A percentile compares a stretch with the other conserved stretches of the same genome.
Evolutionary conservation across 2,329 filamentous ascomycete genomes (phyloP).

Genomic region (Colletotrichum truncatum): DNA sequence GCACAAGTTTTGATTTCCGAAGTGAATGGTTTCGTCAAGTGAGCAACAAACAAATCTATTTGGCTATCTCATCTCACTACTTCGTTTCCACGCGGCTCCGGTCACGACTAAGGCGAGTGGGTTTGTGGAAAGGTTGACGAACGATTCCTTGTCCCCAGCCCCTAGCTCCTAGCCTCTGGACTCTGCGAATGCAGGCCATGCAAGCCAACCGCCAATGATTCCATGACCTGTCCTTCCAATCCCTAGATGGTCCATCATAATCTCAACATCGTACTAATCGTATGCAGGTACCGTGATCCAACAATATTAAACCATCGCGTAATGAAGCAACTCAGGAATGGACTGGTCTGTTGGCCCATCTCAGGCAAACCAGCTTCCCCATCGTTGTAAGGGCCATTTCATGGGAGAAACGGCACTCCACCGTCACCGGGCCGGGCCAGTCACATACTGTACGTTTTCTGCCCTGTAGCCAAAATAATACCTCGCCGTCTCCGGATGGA

Average conservation of each 20-base stretch:
- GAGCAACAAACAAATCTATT: background rate
- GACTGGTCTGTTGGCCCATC: background rate
- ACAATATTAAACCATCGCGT: conserved; percentile 13
- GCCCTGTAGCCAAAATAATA: background rate
- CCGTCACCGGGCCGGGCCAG: background rate
- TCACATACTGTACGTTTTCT: background rate
- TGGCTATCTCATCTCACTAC: background rate
- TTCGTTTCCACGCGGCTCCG: background rate
- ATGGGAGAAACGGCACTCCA: background rate
- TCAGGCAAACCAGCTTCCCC: background rate
- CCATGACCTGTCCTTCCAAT: background rate
- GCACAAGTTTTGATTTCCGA: background rate
- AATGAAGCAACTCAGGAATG: background rate
- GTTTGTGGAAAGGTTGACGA: no score
- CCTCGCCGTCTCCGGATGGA: conserved; percentile 4
- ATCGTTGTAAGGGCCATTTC: background rate
- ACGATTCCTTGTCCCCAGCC: background rate
- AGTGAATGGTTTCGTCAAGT: background rate
- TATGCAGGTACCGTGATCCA: conserved; percentile 32
- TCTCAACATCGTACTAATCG: conserved; percentile 29
- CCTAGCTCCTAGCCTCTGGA: no score
- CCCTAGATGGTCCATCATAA: background rate
- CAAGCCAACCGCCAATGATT: background rate
- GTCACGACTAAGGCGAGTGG: background rate
- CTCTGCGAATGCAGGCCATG: background rate